Percentiles rank a stretch among this genome's conserved stretches.
phyloP scores from a whole-genome alignment of 495 filamentous ascomycete genomes.

The Tuber indicum region DNA sequence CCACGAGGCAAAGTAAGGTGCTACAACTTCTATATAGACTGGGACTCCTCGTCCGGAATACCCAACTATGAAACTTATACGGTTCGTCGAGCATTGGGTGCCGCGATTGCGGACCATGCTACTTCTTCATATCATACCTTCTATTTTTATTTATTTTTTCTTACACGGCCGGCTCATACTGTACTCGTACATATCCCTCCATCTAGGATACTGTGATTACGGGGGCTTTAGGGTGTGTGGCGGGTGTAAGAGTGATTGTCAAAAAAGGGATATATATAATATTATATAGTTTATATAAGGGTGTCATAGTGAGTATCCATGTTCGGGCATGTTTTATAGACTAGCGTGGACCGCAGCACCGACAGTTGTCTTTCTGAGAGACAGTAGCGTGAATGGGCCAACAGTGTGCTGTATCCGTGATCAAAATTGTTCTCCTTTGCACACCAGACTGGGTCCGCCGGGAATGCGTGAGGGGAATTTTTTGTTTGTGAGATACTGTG shows the following conservation, averaged over 20 bases:
- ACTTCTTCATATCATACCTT: background rate
- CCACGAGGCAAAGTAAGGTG: too few species aligned
- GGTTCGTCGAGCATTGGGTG: too few species aligned
- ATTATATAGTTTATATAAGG: background rate
- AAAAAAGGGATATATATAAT: background rate
- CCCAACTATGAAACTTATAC: background rate
- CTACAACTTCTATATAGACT: too few species aligned
- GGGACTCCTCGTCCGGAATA: background rate
- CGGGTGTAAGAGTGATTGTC: background rate
- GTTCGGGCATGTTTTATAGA: background rate
- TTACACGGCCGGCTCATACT: background rate
- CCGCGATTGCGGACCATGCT: background rate
- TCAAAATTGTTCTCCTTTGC: background rate
- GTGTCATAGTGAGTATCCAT: background rate
- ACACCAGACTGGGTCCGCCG: background rate
- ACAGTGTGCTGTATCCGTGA: background rate
- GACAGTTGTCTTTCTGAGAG: background rate
- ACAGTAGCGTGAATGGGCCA: background rate
- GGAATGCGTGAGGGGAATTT: background rate
- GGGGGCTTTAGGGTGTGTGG: background rate
- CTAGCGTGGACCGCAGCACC: background rate
- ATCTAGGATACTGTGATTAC: background rate
- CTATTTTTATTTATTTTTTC: too few species aligned
- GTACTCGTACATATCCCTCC: background rate
- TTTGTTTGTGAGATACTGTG: background rate